These are phyloP conservation scores for Colletotrichum sp. DNA, from an alignment of 2,329 filamentous ascomycete genomes.

Conservation along the genomic window DNA sequence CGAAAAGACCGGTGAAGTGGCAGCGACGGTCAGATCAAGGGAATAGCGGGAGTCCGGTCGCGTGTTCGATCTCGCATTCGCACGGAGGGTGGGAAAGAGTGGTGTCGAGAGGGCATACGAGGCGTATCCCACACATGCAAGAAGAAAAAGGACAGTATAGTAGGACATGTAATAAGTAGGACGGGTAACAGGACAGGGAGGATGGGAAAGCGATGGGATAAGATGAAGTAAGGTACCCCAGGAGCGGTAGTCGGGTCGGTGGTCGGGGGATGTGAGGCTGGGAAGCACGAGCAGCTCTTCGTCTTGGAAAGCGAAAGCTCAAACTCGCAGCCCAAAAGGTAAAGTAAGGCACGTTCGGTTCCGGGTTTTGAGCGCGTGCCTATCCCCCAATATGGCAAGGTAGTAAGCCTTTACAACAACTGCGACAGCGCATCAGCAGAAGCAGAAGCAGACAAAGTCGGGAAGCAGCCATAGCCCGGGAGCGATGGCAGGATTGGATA, in stretches of 20 bases:
- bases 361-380: background rate
- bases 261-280: background rate
- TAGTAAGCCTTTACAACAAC: background rate
- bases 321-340: background rate
- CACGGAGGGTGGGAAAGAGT: background rate
- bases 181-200: background rate
- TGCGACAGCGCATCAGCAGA: background rate
- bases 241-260: background rate
- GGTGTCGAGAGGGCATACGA: background rate
- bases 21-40: background rate
- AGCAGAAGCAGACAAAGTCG: background rate
- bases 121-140: background rate
- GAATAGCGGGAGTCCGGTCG: background rate
- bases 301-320: background rate
- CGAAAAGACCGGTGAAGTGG: background rate
- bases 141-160: background rate
- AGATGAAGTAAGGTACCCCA: background rate
- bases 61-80: conserved; percentile 5
- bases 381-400: background rate
- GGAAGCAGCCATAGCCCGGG: conserved; percentile 10
- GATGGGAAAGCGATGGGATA: background rate
- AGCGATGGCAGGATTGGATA: conserved; percentile 2
- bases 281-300: background rate
- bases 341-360: background rate
- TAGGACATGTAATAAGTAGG: background rate